A percentile compares a stretch with the other conserved stretches of the same genome.
Conservation (phyloP, 331 rosid genomes). For the Cydonia oblonga region DNA sequence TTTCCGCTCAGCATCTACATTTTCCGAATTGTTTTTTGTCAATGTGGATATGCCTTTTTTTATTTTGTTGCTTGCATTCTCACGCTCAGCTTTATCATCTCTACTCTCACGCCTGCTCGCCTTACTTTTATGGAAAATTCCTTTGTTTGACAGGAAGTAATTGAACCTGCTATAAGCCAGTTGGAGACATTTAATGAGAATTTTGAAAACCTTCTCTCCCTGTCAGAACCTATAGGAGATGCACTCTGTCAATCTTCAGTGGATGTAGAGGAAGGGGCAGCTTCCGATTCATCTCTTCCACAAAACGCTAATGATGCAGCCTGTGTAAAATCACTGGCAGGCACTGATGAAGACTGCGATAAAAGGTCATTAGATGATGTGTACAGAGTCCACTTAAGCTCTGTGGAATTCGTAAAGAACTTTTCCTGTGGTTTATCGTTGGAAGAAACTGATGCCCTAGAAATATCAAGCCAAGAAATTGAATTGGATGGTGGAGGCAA, state of each 20-base stretch:
- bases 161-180: neutral
- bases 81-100: neutral
- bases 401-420: neutral
- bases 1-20: neutral
- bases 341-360: neutral
- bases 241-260: neutral
- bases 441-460: neutral
- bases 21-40: neutral
- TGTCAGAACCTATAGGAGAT: neutral
- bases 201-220: neutral
- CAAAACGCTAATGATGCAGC: neutral
- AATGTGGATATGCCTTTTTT: neutral
- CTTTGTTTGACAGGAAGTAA: neutral
- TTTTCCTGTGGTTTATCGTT: neutral
- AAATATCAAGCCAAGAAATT: neutral
- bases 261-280: neutral
- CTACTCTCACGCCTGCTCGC: neutral
- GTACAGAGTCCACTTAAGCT: neutral
- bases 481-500: neutral
- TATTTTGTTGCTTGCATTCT: no score
- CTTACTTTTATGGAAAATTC: neutral
- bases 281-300: neutral
- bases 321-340: no score
- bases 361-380: neutral
- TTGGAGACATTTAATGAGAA: neutral